Base-by-base conservation (phyloP, 2,329 filamentous ascomycete species). In the Fonsecaea pugnacius region DNA sequence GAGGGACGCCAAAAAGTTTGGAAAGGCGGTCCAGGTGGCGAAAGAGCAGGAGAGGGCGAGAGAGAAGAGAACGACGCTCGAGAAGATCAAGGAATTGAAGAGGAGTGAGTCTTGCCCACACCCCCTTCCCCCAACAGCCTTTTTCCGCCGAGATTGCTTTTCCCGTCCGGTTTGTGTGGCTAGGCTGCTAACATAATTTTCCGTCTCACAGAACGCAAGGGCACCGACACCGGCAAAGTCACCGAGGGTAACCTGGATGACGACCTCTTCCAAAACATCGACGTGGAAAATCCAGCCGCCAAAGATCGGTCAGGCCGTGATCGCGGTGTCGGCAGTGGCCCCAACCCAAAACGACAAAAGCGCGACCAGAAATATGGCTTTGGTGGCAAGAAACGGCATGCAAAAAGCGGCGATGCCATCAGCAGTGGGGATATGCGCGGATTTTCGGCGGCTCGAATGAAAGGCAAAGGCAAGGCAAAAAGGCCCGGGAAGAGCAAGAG, bases 1-100 rank as follows among this genome's bases (percentile, higher is more conserved):
- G 81, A 85, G 95, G 69, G 95, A 99, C 77, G 83, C 98, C 73
- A 98, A 97, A 88, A 99, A 98, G 82, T 99, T 98, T 76, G 95
- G 95, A 76, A 99, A 99, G 83, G 91, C 96, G 78, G 95, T 98
- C 59, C 95, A 99, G 82, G 87, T 96, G 65, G 93, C 93, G 65
- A 97, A 96, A 83, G 80, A 96, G 77, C 94, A 98, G 80, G 94
- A 99, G 85, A 85, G 95, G 55, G 88, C 91, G 57, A 96, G 96
- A 84, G 89, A 89, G 74, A 97, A 97, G 88, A 88, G 87, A 72
- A 91, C 96, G 68, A 96, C 92, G 3, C 82, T 99, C 69, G 95
- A 98, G 72, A 97, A 97, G 85, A 97, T 99, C 75, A 92, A 93
- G 80, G 85, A 87, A 32, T 81, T 99, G 72, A 99, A 99, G 87